Base-by-base conservation (phyloP, 352 stramenopile species). In the Pythium aristosporum region DNA sequence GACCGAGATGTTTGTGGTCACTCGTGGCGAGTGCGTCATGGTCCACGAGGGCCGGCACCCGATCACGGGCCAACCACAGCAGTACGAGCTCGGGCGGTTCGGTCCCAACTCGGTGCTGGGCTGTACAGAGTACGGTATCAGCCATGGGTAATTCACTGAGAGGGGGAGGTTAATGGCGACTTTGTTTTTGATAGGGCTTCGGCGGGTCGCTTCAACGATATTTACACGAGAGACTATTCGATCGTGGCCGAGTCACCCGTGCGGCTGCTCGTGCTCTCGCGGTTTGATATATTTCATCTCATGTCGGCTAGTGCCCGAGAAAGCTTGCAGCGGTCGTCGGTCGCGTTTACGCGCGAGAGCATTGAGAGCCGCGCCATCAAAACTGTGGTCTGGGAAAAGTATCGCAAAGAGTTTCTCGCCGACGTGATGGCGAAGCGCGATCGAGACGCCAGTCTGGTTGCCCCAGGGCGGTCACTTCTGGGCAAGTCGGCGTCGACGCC, bases 211-310 rank as follows among this genome's bases (percentile, higher is more conserved):
- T 94, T 92, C 47, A 92, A 89, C 51, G 85, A 94, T 57, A 92
- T 94, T 48, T 85, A 77, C 32, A 72, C 87, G 13, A 82, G 85
- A 10, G 77, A 89, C 32, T 90, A 89, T 68, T 88, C 85, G n/a
- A 85, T 94, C 28, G 69, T 80, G 28, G 85, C 85, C 1, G 74
- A 89, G 57, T 91, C 80, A 0, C 85, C 83, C 0, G 85, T 94
- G 51, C 89, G 89, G 43, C 65, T 92, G 39, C 80, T 94, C 15
- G 75, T 94, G 21, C 69, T 94, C n/a, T 94, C 85, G 23, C 76
- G 85, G 25, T 94, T 92, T 55, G 82, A 94, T 43, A 91, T 92
- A 11, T 94, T 94, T 56, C 85, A 94, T 57, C 68, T 94, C 16
- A 89, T 91, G 77, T 87, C 82, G 8, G 54, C 81, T 2, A 77